Base-by-base conservation (phyloP, 805 yeast genomes). In the Schizosaccharomyces osmophilus region DNA sequence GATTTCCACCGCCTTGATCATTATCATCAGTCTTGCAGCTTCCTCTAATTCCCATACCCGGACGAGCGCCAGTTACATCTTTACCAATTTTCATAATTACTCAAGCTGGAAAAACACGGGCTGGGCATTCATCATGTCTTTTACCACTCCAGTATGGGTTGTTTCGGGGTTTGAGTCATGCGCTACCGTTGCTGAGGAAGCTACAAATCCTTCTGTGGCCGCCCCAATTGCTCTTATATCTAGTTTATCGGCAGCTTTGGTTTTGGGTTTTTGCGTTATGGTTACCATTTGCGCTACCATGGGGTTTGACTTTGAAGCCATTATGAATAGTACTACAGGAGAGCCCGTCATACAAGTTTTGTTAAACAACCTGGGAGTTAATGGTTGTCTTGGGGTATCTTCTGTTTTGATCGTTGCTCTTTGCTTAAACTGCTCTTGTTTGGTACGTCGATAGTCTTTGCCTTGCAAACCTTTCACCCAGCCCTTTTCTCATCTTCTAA, bases 161-260 rank as follows among this genome's bases (percentile, higher is more conserved):
- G 22, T 45, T 4, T 45, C 51, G 17, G 51, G 51, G 11, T 45
- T 45, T 17, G 51, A 45, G 13, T 45, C 51, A 24, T 45, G 51
- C 13, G 51, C 51, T 45, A 45, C 51, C 13, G 26, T 45, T 45
- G 51, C 26, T 11, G 89, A 83, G 70, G 88, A 83, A 67, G 79
- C 83, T 65, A 72, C 81, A 60, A 82, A 82, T 67, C 84, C 86
- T 6, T 72, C 78, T 43, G 70, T 73, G 15, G 85, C 84, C 4
- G 81, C 83, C 9, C 87, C 87, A n/a, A 75, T 76, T 63, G 85
- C 85, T 39, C 82, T 82, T 65, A 80, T 81, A 67, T 75, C 13
- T 70, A 75, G 57, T 83, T 84, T 58, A 19, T 5, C 68, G 32
- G 66, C 68, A 60, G 57, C 31, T 63, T 83, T 83, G 54, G 43